Percentiles rank a stretch among this genome's conserved stretches.
Evolutionary conservation across 1,284 basidiomycete species (phyloP).

Genomic region (Pseudozyma sp.): DNA sequence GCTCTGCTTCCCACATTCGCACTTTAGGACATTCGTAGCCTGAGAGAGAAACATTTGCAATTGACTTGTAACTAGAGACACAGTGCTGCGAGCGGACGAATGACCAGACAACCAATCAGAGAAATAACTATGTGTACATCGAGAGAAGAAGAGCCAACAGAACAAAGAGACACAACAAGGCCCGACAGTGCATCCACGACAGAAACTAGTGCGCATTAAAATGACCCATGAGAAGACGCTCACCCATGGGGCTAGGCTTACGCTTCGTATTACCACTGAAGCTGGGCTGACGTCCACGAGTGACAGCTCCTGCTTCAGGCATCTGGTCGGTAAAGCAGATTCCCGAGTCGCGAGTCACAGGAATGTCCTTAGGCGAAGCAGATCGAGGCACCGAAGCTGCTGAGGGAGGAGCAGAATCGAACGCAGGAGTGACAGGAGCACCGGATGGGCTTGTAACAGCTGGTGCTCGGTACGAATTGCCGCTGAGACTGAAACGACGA

Average conservation of each 20-base stretch:
- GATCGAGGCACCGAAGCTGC: constrained; percentile 36
- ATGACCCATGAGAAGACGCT: constrained; percentile 64
- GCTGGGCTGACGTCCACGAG: constrained; percentile 48
- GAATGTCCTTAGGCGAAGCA: constrained; percentile 35
- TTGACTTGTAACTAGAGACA: not conserved
- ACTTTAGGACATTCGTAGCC: too few relatives aligned
- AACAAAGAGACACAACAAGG: not conserved
- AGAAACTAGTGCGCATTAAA: constrained; percentile 51
- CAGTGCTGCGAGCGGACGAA: not conserved
- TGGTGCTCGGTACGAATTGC: constrained; percentile 39
- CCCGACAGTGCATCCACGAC: too few relatives aligned
- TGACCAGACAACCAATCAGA: too few relatives aligned
- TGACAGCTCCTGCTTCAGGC: constrained; percentile 12
- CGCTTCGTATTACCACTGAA: constrained; percentile 48
- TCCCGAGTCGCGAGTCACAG: constrained; percentile 34
- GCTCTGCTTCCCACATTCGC: too few relatives aligned
- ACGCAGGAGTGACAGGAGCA: constrained; percentile 22
- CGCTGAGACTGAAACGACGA: constrained; percentile 53
- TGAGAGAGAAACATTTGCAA: too few relatives aligned
- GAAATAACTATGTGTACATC: not conserved
- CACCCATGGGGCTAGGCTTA: constrained; percentile 64
- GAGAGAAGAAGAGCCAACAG: not conserved
- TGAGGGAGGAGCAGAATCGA: constrained; percentile 15
- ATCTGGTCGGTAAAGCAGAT: constrained; percentile 21
- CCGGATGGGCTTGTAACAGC: constrained; percentile 8